These are phyloP conservation scores for Aspergillus funiculosus DNA, from an alignment of 495 filamentous ascomycete genomes.

Conservation along the genomic window DNA sequence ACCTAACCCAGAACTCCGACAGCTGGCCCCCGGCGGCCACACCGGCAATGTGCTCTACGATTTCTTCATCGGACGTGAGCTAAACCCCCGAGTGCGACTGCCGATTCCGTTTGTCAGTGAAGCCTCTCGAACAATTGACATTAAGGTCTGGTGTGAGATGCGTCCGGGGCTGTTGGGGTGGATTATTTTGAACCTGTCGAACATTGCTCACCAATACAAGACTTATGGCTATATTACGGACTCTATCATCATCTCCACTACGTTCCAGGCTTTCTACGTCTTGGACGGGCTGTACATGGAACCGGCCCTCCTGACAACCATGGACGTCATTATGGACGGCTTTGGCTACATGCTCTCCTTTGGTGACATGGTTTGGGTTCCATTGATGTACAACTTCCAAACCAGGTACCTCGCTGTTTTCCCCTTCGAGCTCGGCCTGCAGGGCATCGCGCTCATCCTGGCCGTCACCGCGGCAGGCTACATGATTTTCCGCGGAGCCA, in stretches of 20 bases:
- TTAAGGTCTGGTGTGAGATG: constrained; percentile 87
- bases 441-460: constrained; percentile 56
- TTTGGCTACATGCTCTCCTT: constrained; percentile 98
- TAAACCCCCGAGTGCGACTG: constrained; percentile 81
- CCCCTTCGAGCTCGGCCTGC: constrained; percentile 66
- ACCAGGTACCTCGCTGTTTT: constrained; percentile 81
- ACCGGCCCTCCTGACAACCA: constrained; percentile 85
- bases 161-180: constrained; percentile 87
- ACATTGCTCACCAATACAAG: constrained; percentile 81
- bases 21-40: constrained; percentile 75
- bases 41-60: constrained; percentile 88
- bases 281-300: constrained; percentile 89
- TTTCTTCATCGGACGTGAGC: constrained; percentile 94
- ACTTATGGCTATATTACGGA: constrained; percentile 78
- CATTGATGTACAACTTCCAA: constrained; percentile 83
- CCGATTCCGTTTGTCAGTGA: constrained; percentile 62
- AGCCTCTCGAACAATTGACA: constrained; percentile 61
- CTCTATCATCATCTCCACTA: constrained; percentile 74
- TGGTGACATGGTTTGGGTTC: constrained; percentile 90
- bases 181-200: constrained; percentile 80
- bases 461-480: constrained; percentile 66
- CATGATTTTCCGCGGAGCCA: constrained; percentile 83
- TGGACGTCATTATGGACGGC: constrained; percentile 91
- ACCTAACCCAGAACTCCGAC: constrained; percentile 54
- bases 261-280: constrained; percentile 77